These are phyloP conservation scores for Neofusicoccum ribis DNA, from an alignment of 2,329 filamentous ascomycete species.

Conservation along the genomic window DNA sequence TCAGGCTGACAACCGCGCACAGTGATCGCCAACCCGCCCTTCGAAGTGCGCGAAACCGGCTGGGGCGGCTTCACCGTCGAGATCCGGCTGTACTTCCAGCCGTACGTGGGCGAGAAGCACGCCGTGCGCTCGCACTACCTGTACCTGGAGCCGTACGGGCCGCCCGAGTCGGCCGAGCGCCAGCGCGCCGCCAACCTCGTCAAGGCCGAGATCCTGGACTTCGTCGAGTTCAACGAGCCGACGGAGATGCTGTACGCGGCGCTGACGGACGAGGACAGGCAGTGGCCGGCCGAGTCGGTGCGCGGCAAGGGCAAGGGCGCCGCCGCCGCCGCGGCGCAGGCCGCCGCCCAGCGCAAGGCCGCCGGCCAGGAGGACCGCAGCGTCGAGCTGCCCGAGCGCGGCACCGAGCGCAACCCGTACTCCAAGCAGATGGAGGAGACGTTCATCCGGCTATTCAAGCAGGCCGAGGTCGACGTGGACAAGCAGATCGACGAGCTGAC, in stretches of 20 bases:
- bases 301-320: slow-evolving; percentile 51
- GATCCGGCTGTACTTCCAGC: slow-evolving; percentile 89
- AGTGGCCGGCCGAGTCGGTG: slow-evolving; percentile 49
- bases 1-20: neutral
- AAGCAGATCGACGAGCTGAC: slow-evolving; percentile 20
- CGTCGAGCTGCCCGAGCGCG: slow-evolving; percentile 18
- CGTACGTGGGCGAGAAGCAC: slow-evolving; percentile 86
- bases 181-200: slow-evolving; percentile 58
- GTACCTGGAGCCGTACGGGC: slow-evolving; percentile 85
- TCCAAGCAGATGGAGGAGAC: slow-evolving; percentile 20
- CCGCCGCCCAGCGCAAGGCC: neutral
- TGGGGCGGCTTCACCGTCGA: slow-evolving; percentile 99
- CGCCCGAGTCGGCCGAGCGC: slow-evolving; percentile 65
- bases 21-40: slow-evolving; percentile 56
- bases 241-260: slow-evolving; percentile 89
- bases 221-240: slow-evolving; percentile 96
- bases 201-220: slow-evolving; percentile 81
- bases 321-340: slow-evolving; percentile 19
- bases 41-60: slow-evolving; percentile 86
- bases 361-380: slow-evolving; percentile 13
- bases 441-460: slow-evolving; percentile 14
- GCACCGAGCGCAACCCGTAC: slow-evolving; percentile 16
- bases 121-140: slow-evolving; percentile 94
- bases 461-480: slow-evolving; percentile 19
- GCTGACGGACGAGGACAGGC: slow-evolving; percentile 69